phyloP scores from a whole-genome alignment of 495 filamentous ascomycete species.

The Penicillium samsonianum region DNA sequence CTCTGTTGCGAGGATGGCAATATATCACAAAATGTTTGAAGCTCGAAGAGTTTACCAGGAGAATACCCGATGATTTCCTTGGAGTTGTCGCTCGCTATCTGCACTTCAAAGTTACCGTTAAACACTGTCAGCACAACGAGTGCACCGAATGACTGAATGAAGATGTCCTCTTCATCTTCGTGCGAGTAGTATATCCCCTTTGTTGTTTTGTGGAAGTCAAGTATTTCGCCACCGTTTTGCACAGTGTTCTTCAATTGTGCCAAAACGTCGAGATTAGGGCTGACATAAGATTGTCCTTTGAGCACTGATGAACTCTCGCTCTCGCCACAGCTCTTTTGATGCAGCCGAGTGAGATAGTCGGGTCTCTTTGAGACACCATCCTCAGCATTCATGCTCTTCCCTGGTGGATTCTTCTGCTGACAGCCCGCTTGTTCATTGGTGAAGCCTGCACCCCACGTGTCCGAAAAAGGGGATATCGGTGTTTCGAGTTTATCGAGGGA shows the following conservation, averaged over 20 bases:
- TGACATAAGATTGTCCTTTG: background rate
- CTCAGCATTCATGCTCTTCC: background rate
- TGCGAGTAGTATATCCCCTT: conserved; percentile 8
- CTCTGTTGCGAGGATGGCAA: conserved; percentile 72
- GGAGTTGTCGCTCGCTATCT: conserved; percentile 82
- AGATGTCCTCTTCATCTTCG: conserved; percentile 31
- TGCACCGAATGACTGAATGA: conserved; percentile 75
- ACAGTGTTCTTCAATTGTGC: conserved; percentile 11
- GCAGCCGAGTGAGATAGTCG: conserved; percentile 9
- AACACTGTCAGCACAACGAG: conserved; percentile 66
- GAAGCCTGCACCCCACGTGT: conserved; percentile 4
- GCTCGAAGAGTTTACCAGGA: conserved; percentile 70
- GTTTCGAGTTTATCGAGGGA: conserved; percentile 28
- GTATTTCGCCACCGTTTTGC: conserved; percentile 11
- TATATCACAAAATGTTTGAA: conserved; percentile 73
- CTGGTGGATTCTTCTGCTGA: background rate
- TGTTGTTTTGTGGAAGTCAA: conserved; percentile 8
- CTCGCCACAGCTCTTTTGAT: conserved; percentile 3
- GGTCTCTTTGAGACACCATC: background rate
- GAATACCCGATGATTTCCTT: conserved; percentile 70
- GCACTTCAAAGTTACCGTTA: conserved; percentile 62
- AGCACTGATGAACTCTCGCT: conserved; percentile 1
- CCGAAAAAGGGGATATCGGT: conserved; percentile 22
- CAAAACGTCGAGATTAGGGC: background rate
- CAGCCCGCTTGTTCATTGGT: conserved; percentile 2